Evolutionary conservation across 75 land plant species (phyloP).

Genomic region (Pinus tabuliformis): DNA sequence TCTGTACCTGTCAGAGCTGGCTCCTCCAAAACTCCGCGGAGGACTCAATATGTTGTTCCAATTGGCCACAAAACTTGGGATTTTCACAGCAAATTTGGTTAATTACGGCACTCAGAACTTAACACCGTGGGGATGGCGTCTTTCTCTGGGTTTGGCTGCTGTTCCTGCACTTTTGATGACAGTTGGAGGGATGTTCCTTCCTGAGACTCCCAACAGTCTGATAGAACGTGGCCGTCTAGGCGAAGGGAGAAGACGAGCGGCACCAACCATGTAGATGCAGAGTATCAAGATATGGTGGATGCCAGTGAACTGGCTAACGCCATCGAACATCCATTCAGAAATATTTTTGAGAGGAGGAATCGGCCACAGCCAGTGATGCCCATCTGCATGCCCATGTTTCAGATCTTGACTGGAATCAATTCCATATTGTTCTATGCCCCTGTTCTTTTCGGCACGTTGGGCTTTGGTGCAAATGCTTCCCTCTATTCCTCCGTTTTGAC

Average conservation of each 20-base stretch:
- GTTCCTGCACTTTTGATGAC: slow-evolving; percentile 33
- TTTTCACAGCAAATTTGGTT: slow-evolving; percentile 73
- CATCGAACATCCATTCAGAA: slow-evolving; percentile 67
- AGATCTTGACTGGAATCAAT: slow-evolving; percentile 75
- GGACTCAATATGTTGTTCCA: slow-evolving; percentile 84
- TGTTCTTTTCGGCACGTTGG: slow-evolving; percentile 69
- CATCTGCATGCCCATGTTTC: slow-evolving; percentile 66
- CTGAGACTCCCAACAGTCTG: slow-evolving; percentile 49
- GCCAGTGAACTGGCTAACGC: slow-evolving; percentile 59
- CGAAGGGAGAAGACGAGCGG: slow-evolving; percentile 25
- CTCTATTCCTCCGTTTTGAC: slow-evolving; percentile 75
- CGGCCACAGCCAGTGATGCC: slow-evolving; percentile 83
- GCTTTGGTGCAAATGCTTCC: slow-evolving; percentile 60
- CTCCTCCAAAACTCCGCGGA: slow-evolving; percentile 74
- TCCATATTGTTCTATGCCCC: slow-evolving; percentile 86
- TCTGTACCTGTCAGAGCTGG: slow-evolving; percentile 78
- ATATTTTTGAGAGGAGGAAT: slow-evolving; percentile 55
- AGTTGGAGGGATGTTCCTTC: slow-evolving; percentile 28
- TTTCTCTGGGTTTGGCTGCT: slow-evolving; percentile 28
- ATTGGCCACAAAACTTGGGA: slow-evolving; percentile 73
- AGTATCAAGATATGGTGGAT: slow-evolving; percentile 60
- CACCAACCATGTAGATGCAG: slow-evolving; percentile 23
- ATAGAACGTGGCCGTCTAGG: slow-evolving; percentile 32
- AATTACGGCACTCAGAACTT: slow-evolving; percentile 69
- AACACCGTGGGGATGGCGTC: slow-evolving; percentile 26